A percentile compares a stretch with the other conserved stretches of the same genome.
phyloP scores from a whole-genome alignment of 495 filamentous ascomycete genomes.

The Penicillium angulare region DNA sequence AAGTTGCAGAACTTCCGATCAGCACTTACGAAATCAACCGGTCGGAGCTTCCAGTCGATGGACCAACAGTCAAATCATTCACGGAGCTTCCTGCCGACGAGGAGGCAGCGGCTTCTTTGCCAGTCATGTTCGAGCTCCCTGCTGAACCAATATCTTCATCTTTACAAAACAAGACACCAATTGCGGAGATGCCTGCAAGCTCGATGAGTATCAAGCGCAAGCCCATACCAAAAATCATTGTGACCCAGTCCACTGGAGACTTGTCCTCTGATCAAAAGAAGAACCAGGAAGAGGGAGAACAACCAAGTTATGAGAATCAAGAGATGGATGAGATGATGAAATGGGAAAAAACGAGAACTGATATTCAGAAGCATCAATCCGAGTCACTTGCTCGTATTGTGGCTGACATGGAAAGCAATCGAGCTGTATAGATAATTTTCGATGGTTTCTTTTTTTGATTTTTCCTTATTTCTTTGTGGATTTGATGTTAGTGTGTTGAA shows the following conservation, averaged over 20 bases:
- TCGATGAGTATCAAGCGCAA: neutral
- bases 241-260: conserved; percentile 6
- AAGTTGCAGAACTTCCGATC: too few species aligned
- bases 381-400: conserved; percentile 13
- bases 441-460: neutral
- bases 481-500: too few species aligned
- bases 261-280: neutral
- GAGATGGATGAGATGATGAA: conserved; percentile 8
- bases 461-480: too few species aligned
- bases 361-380: conserved; percentile 13
- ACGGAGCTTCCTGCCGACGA: neutral
- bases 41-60: neutral
- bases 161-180: neutral
- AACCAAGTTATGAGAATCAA: neutral
- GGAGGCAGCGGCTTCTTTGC: neutral
- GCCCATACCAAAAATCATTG: conserved; percentile 9
- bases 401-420: conserved; percentile 9
- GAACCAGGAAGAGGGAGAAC: neutral
- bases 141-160: neutral
- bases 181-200: conserved; percentile 10
- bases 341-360: conserved; percentile 12
- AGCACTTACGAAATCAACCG: too few species aligned
- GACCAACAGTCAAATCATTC: neutral
- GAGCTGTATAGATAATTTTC: neutral
- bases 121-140: conserved; percentile 1